Conservation (phyloP, 2,329 filamentous ascomycete species). For the Penicillium sp. region DNA sequence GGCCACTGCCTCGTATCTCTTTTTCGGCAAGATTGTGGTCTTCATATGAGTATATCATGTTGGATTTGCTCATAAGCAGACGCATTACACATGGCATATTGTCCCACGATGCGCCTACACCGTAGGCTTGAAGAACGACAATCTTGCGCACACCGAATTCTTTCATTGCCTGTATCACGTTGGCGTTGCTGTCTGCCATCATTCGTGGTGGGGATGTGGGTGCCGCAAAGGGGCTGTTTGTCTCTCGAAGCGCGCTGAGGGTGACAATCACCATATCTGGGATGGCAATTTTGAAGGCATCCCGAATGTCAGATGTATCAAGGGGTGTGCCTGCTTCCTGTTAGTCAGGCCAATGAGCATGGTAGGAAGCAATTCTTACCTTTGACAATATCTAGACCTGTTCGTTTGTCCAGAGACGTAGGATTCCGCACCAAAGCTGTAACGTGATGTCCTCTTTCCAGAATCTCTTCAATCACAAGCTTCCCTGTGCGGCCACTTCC, state of each 20-base stretch:
- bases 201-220: constrained; percentile 47
- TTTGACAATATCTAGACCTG: constrained; percentile 23
- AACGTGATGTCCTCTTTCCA: constrained; percentile 41
- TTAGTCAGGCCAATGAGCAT: not conserved
- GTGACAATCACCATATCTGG: constrained; percentile 51
- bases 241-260: constrained; percentile 50
- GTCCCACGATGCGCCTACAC: constrained; percentile 49
- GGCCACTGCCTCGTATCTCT: constrained; percentile 39
- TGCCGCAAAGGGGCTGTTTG: constrained; percentile 53
- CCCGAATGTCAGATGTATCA: constrained; percentile 19
- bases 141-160: constrained; percentile 43
- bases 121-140: constrained; percentile 55
- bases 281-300: constrained; percentile 13
- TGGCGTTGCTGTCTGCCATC: constrained; percentile 49
- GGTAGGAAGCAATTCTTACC: constrained; percentile 6
- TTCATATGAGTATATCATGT: constrained; percentile 50
- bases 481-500: constrained; percentile 48
- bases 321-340: constrained; percentile 22
- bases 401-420: constrained; percentile 23
- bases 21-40: constrained; percentile 54
- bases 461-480: constrained; percentile 44
- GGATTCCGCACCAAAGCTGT: constrained; percentile 43
- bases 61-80: constrained; percentile 49
- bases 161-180: constrained; percentile 43
- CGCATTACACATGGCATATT: constrained; percentile 48